Conservation (phyloP, 345 rosid genomes). For the Gossypium thurberi region DNA sequence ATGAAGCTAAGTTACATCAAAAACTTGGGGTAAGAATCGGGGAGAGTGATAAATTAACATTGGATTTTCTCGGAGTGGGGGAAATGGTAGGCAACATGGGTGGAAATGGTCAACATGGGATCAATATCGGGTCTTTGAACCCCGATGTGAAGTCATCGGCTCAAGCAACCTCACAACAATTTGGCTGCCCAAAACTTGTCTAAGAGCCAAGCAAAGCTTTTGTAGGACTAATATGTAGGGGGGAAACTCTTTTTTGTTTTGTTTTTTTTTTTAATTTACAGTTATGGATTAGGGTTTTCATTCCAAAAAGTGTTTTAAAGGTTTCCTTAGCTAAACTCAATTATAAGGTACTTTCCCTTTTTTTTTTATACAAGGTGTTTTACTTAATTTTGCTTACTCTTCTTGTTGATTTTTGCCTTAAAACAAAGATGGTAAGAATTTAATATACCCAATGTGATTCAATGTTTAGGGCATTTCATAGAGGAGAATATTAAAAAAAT, state of each 20-base stretch:
- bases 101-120: constrained; percentile 28
- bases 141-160: constrained; percentile 23
- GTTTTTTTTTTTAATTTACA: not conserved
- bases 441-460: not conserved
- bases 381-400: not conserved
- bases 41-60: constrained; percentile 55
- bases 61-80: constrained; percentile 83
- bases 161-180: constrained; percentile 17
- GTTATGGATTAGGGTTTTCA: not conserved
- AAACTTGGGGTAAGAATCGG: constrained; percentile 31
- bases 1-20: constrained; percentile 9
- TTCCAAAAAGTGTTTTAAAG: not conserved
- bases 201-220: not conserved
- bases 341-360: not conserved
- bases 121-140: constrained; percentile 18
- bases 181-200: constrained; percentile 16
- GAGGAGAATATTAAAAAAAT: not conserved
- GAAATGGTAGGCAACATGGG: constrained; percentile 45
- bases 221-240: not conserved
- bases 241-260: not conserved
- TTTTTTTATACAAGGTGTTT: no score
- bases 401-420: not conserved
- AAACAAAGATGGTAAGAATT: constrained; percentile 1
- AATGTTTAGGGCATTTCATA: not conserved
- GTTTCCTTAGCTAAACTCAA: not conserved